Conservation (phyloP, 345 rosid genomes). For the Cochlearia excelsa region DNA sequence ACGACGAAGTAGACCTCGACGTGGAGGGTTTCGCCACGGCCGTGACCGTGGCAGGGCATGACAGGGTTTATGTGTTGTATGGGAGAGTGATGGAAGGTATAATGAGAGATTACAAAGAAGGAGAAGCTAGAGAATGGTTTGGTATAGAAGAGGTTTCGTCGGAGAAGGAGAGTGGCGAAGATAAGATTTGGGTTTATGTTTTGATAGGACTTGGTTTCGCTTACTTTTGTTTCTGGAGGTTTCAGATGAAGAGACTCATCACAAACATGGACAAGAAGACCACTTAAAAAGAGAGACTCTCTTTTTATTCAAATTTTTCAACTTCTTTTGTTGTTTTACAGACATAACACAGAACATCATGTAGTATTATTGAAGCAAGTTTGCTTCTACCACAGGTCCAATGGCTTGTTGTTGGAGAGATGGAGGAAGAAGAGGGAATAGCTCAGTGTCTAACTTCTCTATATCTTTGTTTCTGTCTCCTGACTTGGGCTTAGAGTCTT, state of each 20-base stretch:
- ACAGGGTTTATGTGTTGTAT: constrained; percentile 69
- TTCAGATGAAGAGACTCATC: constrained; percentile 67
- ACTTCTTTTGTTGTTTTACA: neutral
- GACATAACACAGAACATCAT: constrained; percentile 9
- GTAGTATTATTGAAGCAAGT: constrained; percentile 11
- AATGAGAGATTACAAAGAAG: constrained; percentile 32
- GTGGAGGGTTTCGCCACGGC: constrained; percentile 54
- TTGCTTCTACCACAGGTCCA: constrained; percentile 35
- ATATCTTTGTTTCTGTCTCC: constrained; percentile 13
- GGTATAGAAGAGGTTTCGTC: constrained; percentile 56
- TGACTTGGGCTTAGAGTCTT: constrained; percentile 31
- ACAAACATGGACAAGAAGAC: constrained; percentile 56
- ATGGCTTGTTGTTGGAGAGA: constrained; percentile 25
- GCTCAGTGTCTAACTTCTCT: neutral
- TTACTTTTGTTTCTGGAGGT: constrained; percentile 71
- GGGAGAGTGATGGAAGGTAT: constrained; percentile 60
- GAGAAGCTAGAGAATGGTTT: constrained; percentile 50
- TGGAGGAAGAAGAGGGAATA: constrained; percentile 28
- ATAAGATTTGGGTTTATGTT: constrained; percentile 59
- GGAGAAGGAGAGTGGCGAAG: constrained; percentile 48
- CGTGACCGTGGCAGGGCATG: constrained; percentile 55
- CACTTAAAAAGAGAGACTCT: constrained; percentile 9
- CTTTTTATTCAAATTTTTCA: neutral
- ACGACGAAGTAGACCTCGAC: constrained; percentile 64
- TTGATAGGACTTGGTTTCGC: constrained; percentile 72